These are phyloP conservation scores for Escovopsis sp. DNA, from an alignment of 2,329 filamentous ascomycete species.

Conservation along the genomic window DNA sequence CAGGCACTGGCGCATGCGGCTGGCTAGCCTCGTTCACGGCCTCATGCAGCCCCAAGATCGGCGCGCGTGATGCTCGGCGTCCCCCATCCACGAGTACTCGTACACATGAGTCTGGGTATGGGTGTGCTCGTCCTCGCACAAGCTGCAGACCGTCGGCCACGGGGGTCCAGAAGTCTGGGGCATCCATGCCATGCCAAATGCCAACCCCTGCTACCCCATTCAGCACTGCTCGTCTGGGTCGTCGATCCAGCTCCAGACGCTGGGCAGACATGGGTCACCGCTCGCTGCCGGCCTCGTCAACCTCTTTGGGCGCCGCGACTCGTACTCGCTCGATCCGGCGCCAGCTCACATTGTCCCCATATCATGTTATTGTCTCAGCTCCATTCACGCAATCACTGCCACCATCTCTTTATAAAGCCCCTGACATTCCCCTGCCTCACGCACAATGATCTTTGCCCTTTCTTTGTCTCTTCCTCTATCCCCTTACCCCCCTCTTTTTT, in stretches of 20 bases:
- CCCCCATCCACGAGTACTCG: too few species aligned
- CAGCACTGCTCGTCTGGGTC: too few species aligned
- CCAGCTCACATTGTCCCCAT: background rate
- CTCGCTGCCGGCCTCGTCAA: background rate
- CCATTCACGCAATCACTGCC: slow-evolving; percentile 6
- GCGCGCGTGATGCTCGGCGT: slow-evolving; percentile 6
- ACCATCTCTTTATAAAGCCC: slow-evolving; percentile 6
- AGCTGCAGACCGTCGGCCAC: too few species aligned
- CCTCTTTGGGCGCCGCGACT: background rate
- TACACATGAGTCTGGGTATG: too few species aligned
- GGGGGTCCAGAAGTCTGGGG: slow-evolving; percentile 1
- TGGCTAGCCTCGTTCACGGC: slow-evolving; percentile 1
- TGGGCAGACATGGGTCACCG: background rate
- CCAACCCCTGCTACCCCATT: background rate
- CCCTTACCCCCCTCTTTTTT: background rate
- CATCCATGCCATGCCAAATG: slow-evolving; percentile 2
- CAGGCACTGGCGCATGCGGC: too few species aligned
- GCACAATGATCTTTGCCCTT: background rate
- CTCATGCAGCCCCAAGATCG: slow-evolving; percentile 5
- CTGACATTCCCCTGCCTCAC: background rate
- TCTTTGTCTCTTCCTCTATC: slow-evolving; percentile 2
- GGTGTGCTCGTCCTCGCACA: too few species aligned
- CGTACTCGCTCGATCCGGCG: too few species aligned
- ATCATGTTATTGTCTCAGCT: slow-evolving; percentile 1
- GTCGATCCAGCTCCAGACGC: too few species aligned